These are phyloP conservation scores for Mortierella sp. DNA, from an alignment of 371 early-diverging fungal species.

Conservation along the genomic window DNA sequence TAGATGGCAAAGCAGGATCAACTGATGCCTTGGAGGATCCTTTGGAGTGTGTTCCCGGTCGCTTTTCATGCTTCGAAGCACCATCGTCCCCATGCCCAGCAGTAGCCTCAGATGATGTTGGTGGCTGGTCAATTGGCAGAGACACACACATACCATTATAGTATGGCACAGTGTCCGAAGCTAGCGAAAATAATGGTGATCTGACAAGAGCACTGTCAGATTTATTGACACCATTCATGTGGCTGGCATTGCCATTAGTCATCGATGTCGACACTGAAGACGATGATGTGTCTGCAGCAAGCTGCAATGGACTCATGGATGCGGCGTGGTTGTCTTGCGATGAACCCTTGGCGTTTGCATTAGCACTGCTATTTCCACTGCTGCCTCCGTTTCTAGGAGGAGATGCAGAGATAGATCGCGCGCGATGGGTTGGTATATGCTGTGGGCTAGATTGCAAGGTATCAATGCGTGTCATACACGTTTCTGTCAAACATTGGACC, in stretches of 20 bases:
- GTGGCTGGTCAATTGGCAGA: slow-evolving; percentile 19
- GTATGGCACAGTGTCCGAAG: slow-evolving; percentile 35
- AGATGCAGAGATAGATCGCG: slow-evolving; percentile 45
- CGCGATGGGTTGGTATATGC: slow-evolving; percentile 12
- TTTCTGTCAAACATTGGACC: slow-evolving; percentile 46
- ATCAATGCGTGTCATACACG: slow-evolving; percentile 46
- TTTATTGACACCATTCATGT: slow-evolving; percentile 5
- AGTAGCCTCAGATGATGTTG: slow-evolving; percentile 7
- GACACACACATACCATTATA: slow-evolving; percentile 46
- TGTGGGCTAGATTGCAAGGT: slow-evolving; percentile 33
- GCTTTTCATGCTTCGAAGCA: slow-evolving; percentile 5
- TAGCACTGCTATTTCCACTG: slow-evolving; percentile 16
- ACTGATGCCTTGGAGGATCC: slow-evolving; percentile 31
- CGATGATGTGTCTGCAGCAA: slow-evolving; percentile 18
- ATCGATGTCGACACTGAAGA: background rate
- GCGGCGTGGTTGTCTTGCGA: slow-evolving; percentile 10
- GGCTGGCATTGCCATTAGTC: background rate
- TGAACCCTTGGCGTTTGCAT: slow-evolving; percentile 5
- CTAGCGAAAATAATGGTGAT: slow-evolving; percentile 34
- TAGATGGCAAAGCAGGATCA: slow-evolving; percentile 40
- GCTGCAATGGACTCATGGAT: slow-evolving; percentile 42
- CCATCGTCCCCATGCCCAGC: slow-evolving; percentile 28
- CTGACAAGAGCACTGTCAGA: slow-evolving; percentile 25
- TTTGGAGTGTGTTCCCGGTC: slow-evolving; percentile 31
- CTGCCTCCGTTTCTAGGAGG: slow-evolving; percentile 41